Evolutionary conservation across 352 stramenopile genomes (phyloP).

Genomic region (Phytophthora kernoviae): DNA sequence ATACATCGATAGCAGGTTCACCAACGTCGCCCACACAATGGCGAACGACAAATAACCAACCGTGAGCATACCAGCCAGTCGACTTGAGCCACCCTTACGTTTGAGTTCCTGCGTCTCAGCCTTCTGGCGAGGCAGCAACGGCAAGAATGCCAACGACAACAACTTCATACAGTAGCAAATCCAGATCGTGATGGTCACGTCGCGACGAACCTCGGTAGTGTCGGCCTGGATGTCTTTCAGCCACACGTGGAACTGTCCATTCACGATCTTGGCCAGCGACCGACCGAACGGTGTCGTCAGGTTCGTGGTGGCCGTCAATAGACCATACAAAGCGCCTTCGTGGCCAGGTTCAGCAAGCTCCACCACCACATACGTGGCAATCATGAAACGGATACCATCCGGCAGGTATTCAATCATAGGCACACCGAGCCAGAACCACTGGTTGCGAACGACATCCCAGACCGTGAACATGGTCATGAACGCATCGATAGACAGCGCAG

Average conservation of each 20-base stretch:
- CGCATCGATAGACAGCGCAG: slow-evolving; percentile 39
- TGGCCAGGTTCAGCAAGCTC: slow-evolving; percentile 51
- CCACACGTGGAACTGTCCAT: slow-evolving; percentile 53
- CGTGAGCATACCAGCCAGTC: slow-evolving; percentile 29
- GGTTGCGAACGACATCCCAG: slow-evolving; percentile 53
- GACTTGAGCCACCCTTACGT: slow-evolving; percentile 40
- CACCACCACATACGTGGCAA: slow-evolving; percentile 58
- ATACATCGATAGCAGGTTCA: slow-evolving; percentile 57
- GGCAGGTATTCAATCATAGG: slow-evolving; percentile 53
- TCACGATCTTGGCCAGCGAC: slow-evolving; percentile 51
- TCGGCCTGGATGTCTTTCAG: slow-evolving; percentile 49
- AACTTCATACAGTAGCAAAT: slow-evolving; percentile 63
- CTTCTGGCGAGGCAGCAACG: slow-evolving; percentile 51
- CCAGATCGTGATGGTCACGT: slow-evolving; percentile 60
- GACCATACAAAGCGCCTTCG: slow-evolving; percentile 55
- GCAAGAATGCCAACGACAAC: slow-evolving; percentile 47
- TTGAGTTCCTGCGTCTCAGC: slow-evolving; percentile 46
- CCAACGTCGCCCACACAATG: slow-evolving; percentile 34
- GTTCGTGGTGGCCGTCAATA: slow-evolving; percentile 57
- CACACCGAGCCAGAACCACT: slow-evolving; percentile 66
- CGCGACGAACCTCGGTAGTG: slow-evolving; percentile 44
- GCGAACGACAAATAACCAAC: slow-evolving; percentile 34
- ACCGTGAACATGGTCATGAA: slow-evolving; percentile 55
- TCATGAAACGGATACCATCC: slow-evolving; percentile 57
- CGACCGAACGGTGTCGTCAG: slow-evolving; percentile 44